Conservation (phyloP, 768 basidiomycete genomes). For the button mushroom (Agaricus bisporus) region DNA sequence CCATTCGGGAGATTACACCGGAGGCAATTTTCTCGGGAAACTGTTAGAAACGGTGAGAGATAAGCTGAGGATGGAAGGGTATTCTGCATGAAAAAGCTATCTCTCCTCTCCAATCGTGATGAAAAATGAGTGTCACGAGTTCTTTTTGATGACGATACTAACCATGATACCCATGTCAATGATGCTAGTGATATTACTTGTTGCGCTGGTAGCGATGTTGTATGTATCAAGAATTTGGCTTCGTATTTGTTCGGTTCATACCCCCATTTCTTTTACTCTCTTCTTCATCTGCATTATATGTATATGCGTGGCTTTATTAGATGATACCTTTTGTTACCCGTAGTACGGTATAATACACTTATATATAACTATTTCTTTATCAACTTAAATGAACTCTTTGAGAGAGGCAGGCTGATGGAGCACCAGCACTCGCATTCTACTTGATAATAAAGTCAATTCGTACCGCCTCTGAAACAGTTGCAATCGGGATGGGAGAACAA, state of each 20-base stretch:
- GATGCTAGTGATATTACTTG: neutral
- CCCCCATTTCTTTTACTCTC: neutral
- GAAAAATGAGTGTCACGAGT: neutral
- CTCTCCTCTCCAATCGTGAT: neutral
- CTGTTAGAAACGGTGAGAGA: constrained; percentile 52
- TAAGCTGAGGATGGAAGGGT: constrained; percentile 26
- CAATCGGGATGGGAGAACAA: too few relatives aligned
- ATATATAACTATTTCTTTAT: too few relatives aligned
- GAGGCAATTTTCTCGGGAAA: constrained; percentile 59
- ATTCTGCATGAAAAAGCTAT: neutral
- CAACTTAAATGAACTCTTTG: too few relatives aligned
- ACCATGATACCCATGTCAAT: neutral
- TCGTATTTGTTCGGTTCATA: neutral
- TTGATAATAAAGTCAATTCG: too few relatives aligned
- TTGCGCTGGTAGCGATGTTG: neutral
- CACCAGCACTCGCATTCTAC: too few relatives aligned
- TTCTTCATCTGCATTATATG: too few relatives aligned
- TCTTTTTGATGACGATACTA: neutral
- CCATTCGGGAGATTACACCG: constrained; percentile 17
- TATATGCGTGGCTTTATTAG: too few relatives aligned
- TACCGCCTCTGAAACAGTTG: too few relatives aligned
- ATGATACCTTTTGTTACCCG: too few relatives aligned
- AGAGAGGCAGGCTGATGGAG: too few relatives aligned
- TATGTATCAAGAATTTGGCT: neutral
- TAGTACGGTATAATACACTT: too few relatives aligned